phyloP scores from a whole-genome alignment of 2,329 filamentous ascomycete genomes.

The Apiospora malaysiana region DNA sequence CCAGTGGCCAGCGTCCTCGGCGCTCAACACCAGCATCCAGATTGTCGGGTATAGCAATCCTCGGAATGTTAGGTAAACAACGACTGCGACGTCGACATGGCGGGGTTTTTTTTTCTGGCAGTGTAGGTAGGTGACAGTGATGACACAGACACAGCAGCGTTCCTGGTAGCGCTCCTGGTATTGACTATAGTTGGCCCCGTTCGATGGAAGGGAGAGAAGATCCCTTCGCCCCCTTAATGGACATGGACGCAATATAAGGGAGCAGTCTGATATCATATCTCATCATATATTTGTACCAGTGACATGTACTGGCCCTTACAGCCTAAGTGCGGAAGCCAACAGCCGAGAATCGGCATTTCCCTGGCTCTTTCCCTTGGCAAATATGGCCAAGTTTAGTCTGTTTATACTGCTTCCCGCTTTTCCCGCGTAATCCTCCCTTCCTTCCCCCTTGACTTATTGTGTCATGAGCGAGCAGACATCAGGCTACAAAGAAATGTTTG shows the following conservation, averaged over 20 bases:
- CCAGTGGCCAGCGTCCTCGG: not conserved
- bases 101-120: too few relatives aligned
- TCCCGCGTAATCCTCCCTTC: not conserved
- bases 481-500: not conserved
- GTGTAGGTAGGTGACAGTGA: too few relatives aligned
- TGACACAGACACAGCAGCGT: too few relatives aligned
- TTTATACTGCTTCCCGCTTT: not conserved
- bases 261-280: not conserved
- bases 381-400: not conserved
- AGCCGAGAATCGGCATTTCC: not conserved
- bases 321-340: constrained; percentile 2
- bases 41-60: not conserved
- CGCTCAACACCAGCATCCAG: not conserved
- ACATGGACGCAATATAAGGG: not conserved
- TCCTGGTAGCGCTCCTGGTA: too few relatives aligned
- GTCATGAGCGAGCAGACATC: not conserved
- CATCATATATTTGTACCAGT: not conserved
- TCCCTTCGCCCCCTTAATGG: too few relatives aligned
- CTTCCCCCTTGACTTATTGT: not conserved
- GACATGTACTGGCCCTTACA: not conserved
- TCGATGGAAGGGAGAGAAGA: not conserved
- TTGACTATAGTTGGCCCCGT: too few relatives aligned
- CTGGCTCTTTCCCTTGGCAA: not conserved
- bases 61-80: too few relatives aligned
- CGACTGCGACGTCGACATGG: too few relatives aligned